phyloP scores from a whole-genome alignment of 192 early-diverging fungal species.

The Umbelopsis sp. region DNA sequence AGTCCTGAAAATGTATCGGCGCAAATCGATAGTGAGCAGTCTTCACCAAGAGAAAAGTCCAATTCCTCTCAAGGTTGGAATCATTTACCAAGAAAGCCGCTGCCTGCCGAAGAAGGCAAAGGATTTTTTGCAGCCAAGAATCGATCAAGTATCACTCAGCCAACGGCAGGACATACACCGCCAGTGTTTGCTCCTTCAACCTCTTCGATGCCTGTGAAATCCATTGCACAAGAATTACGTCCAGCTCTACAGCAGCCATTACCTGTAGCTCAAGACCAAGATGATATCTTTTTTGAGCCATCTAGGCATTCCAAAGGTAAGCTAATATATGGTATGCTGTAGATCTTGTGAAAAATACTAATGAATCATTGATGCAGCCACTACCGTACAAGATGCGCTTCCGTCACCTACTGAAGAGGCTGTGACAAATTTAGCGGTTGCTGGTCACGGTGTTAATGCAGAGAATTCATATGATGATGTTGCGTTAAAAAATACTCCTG shows the following conservation, averaged over 20 bases:
- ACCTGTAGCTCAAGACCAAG: neutral
- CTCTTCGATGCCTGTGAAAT: neutral
- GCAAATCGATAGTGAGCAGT: neutral
- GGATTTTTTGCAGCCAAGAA: neutral
- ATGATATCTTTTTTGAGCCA: neutral
- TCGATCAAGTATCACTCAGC: neutral
- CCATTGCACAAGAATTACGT: neutral
- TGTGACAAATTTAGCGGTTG: neutral
- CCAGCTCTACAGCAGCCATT: neutral
- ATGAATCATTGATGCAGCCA: neutral
- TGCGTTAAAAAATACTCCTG: neutral
- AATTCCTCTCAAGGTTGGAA: neutral
- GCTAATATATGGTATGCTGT: neutral
- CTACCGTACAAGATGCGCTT: neutral
- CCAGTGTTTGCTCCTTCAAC: slow-evolving; percentile 2
- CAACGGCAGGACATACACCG: neutral
- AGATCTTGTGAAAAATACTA: neutral
- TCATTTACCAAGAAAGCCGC: neutral
- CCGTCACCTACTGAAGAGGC: neutral
- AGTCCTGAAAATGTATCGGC: slow-evolving; percentile 2
- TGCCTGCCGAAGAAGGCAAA: neutral
- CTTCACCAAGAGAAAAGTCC: neutral
- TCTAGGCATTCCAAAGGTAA: neutral
- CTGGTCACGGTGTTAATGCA: neutral
- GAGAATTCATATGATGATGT: neutral